Evolutionary conservation across 2,329 filamentous ascomycete species (phyloP), one percentile per base, ranked within the genome.

Genomic region (Capronia americana): DNA sequence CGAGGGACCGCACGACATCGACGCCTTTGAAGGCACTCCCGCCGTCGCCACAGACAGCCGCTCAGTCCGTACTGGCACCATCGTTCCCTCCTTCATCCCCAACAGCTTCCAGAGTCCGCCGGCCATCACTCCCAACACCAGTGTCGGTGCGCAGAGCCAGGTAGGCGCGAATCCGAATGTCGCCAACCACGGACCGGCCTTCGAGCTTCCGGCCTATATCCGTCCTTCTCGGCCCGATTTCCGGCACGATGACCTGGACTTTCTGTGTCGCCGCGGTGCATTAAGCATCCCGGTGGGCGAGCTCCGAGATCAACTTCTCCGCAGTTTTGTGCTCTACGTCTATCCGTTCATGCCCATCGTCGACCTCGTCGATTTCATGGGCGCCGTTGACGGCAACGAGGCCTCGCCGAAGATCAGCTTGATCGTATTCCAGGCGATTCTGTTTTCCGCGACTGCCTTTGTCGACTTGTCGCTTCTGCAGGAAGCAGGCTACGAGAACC

Each of bases 341-440:
- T 90, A 97, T 76, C 92, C 93, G 0, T 97, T 92, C 77, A 97
- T 97, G 92, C 93, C 93, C 26, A 82, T 97, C 46, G 80, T 97
- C 68, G 92, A 89, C 50, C 44, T 70, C 3, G 61, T 65, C 44
- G 68, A 64, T 24, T 63, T 70, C 30, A 48, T 68, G 20, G 54
- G 53, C 32, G 63, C 65, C 34, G 17, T 70, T 82, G 86, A 56
- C 86, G 89, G 62, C 91, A 90, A n/a, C 93, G 93, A 3, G 96
- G 54, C 34, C 41, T 92, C 75, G 77, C 85, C 10, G 89, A 65
- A 64, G 34, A 85, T 93, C 73, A 97, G 93, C 79, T 81, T 98
- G 73, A 86, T 97, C 65, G 82, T 97, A 1, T 97, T 96, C 77
- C 94, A 97, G 76, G 91, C 93, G 8, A 90, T 97, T 74, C 96